Evolutionary conservation across 2,329 filamentous ascomycete genomes (phyloP), one percentile per base, ranked within the genome.

Genomic region (Ceratocystis cubensis): DNA sequence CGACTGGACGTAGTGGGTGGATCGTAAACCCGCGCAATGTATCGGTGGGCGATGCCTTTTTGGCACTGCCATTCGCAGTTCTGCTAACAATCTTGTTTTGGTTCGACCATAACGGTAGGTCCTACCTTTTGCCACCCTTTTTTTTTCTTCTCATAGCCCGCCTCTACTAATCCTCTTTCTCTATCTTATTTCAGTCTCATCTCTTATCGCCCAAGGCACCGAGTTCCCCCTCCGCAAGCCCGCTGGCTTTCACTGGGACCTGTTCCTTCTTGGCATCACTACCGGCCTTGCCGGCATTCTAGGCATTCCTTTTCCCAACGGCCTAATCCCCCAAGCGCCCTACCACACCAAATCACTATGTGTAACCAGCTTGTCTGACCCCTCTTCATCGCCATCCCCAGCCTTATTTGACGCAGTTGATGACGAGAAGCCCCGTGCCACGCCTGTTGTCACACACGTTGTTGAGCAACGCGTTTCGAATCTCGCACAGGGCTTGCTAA

Each of bases 51-150:
- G 86, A 95, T 66, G 80, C 94, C 5, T 96, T 96, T 73, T 79
- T 91, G 56, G 91, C 91, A 1, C 82, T 95, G n/a, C 91, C 91
- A 0, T 96, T 96, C 76, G 91, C 89, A 0, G 72, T 95, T 44
- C 78, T 96, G 1, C 78, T 96, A 17, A 96, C 91, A 0, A 85
- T 95, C 25, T 77, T 96, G 3, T 96, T 96, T 73, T 95, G 88
- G 78, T 95, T 94, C 73, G 91, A 95, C 72, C 91, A 95, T 72
- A 95, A 94, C 71, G 87, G 87, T 89, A 77, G 69, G 78, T 70
- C 20, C 5, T 62, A 2, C 48, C 7, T 59, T 46, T 61, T 44
- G 0, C 6, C 46, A 0, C 17, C 8, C 10, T 57, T 6, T 30
- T 3, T 1, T 10, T 8, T 22, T 10, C 8, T 22, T 25, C 22